Percentiles rank a stretch among this genome's conserved stretches.
Conservation (phyloP, 108 stramenopile genomes). For the Nitzschia palea region DNA sequence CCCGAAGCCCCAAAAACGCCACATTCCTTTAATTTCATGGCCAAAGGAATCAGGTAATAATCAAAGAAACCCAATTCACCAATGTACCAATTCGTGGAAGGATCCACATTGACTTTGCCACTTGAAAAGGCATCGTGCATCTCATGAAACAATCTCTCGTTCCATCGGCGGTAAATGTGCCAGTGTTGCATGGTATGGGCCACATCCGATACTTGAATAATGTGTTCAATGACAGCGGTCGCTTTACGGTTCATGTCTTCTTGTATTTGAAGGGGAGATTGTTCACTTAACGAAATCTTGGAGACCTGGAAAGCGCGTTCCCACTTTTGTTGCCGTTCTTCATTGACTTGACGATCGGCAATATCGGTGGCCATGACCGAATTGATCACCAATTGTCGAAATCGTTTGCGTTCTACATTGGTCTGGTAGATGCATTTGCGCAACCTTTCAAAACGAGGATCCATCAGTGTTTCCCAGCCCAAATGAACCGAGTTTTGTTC, state of each 20-base stretch:
- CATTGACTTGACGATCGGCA: slow-evolving; percentile 33
- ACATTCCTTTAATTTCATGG: slow-evolving; percentile 54
- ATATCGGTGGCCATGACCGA: slow-evolving; percentile 58
- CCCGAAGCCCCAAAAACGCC: slow-evolving; percentile 57
- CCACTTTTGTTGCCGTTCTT: slow-evolving; percentile 38
- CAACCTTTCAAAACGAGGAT: slow-evolving; percentile 38
- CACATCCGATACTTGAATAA: slow-evolving; percentile 56
- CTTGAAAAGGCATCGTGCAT: slow-evolving; percentile 44
- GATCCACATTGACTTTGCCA: slow-evolving; percentile 45
- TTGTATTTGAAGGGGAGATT: slow-evolving; percentile 19
- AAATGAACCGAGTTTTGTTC: slow-evolving; percentile 51
- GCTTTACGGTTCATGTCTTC: slow-evolving; percentile 40
- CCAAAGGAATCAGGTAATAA: slow-evolving; percentile 58
- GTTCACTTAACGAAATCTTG: background rate
- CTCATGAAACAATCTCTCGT: slow-evolving; percentile 54
- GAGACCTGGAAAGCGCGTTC: slow-evolving; percentile 35
- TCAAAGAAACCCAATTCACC: slow-evolving; percentile 64
- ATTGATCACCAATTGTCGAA: slow-evolving; percentile 45
- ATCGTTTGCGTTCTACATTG: slow-evolving; percentile 36
- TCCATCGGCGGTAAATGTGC: slow-evolving; percentile 49
- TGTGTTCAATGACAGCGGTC: slow-evolving; percentile 50
- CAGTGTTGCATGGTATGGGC: slow-evolving; percentile 64
- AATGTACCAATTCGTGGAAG: slow-evolving; percentile 54
- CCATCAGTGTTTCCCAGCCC: slow-evolving; percentile 48
- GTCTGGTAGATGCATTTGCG: slow-evolving; percentile 42